Evolutionary conservation across 176 grass and related monocot genomes (phyloP).

Genomic region (Calamus simplicifolius): DNA sequence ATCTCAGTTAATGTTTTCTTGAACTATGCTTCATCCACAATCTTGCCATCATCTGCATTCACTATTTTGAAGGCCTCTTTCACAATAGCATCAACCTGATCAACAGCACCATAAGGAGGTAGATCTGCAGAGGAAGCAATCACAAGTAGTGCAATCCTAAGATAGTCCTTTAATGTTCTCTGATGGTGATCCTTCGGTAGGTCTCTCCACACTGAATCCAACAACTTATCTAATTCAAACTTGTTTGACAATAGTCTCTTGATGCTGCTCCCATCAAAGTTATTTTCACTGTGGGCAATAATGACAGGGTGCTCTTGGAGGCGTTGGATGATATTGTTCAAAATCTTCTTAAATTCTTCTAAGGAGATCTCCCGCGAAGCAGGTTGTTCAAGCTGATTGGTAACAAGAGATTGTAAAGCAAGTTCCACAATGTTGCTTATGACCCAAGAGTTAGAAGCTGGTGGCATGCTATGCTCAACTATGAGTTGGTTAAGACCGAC

Average conservation of each 20-base stretch:
- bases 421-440: conserved; percentile 42
- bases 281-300: conserved; percentile 72
- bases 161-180: conserved; percentile 36
- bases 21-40: too few relatives aligned
- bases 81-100: too few relatives aligned
- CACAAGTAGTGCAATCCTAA: conserved; percentile 43
- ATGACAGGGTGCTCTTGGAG: conserved; percentile 79
- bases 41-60: too few relatives aligned
- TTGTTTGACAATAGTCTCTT: conserved; percentile 48
- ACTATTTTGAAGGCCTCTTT: too few relatives aligned
- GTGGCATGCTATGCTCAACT: conserved; percentile 76
- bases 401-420: conserved; percentile 30
- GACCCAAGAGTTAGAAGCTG: conserved; percentile 66
- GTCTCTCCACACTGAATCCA: conserved; percentile 58
- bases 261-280: conserved; percentile 62
- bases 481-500: too few relatives aligned
- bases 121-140: conserved; percentile 48
- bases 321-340: conserved; percentile 21
- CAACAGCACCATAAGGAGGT: conserved; percentile 43
- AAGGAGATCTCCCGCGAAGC: conserved; percentile 46
- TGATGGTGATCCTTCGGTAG: conserved; percentile 20
- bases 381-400: conserved; percentile 29
- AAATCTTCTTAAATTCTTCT: conserved; percentile 41
- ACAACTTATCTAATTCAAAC: conserved; percentile 29
- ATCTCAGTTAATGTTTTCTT: too few relatives aligned